Evolutionary conservation across 129 eudicot genomes (phyloP).

Genomic region (Artemisia annua): DNA sequence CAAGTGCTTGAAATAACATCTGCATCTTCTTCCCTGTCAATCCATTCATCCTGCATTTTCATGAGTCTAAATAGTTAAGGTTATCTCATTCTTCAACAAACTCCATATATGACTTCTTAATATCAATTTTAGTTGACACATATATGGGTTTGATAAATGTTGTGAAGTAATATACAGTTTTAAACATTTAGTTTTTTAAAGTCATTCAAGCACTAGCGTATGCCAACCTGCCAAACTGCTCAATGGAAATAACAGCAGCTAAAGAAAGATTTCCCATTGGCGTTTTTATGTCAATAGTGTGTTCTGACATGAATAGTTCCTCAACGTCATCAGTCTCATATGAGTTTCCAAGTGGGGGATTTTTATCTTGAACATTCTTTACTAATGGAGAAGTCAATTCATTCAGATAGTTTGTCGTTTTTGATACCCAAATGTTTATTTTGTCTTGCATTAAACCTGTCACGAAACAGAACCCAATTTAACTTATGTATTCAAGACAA

Average conservation of each 20-base stretch:
- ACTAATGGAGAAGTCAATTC: constrained; percentile 80
- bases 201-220: neutral
- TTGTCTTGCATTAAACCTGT: constrained; percentile 78
- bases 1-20: constrained; percentile 62
- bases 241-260: constrained; percentile 72
- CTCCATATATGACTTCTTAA: neutral
- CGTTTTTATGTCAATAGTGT: constrained; percentile 59
- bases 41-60: constrained; percentile 81
- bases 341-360: constrained; percentile 36
- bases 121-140: neutral
- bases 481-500: neutral
- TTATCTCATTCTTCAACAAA: neutral
- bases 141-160: neutral
- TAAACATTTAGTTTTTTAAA: neutral
- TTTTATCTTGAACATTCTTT: constrained; percentile 47
- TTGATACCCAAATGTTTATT: constrained; percentile 69
- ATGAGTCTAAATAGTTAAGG: neutral
- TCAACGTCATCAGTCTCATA: constrained; percentile 49
- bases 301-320: constrained; percentile 66
- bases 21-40: constrained; percentile 77
- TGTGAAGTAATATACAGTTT: neutral
- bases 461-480: neutral
- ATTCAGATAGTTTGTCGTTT: constrained; percentile 72
- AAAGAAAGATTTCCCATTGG: constrained; percentile 59
- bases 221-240: constrained; percentile 73